phyloP scores from a whole-genome alignment of 768 basidiomycete genomes.

The Agrocybe praecox region DNA sequence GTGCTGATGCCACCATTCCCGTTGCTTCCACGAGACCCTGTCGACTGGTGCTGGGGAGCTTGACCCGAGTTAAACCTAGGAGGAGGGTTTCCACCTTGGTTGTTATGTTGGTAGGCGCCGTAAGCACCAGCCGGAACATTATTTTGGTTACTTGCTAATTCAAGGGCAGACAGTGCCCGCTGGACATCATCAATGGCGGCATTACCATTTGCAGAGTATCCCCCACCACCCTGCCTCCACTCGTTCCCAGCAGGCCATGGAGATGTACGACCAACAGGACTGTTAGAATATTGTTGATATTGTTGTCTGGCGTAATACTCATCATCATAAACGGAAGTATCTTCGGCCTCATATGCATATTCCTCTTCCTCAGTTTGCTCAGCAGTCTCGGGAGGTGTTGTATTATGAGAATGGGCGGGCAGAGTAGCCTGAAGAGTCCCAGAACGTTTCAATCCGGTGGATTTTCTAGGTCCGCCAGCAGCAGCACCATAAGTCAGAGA shows the following conservation, averaged over 20 bases:
- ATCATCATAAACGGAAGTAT: slow-evolving; percentile 57
- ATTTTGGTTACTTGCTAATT: slow-evolving; percentile 47
- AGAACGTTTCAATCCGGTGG: slow-evolving; percentile 65
- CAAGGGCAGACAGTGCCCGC: slow-evolving; percentile 70
- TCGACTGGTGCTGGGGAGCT: slow-evolving; percentile 43
- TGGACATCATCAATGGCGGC: slow-evolving; percentile 73
- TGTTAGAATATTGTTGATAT: slow-evolving; percentile 51
- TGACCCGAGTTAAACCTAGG: slow-evolving; percentile 59
- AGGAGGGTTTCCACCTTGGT: slow-evolving; percentile 66
- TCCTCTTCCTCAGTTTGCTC: slow-evolving; percentile 49
- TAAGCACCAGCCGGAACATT: slow-evolving; percentile 17
- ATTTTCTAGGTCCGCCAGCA: slow-evolving; percentile 52
- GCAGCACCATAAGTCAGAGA: slow-evolving; percentile 75
- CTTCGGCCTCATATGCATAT: slow-evolving; percentile 51
- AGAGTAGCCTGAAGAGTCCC: slow-evolving; percentile 71
- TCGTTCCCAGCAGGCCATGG: slow-evolving; percentile 68
- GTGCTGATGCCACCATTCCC: slow-evolving; percentile 33
- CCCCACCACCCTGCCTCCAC: slow-evolving; percentile 51
- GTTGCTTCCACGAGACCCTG: slow-evolving; percentile 33
- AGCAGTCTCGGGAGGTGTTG: slow-evolving; percentile 40
- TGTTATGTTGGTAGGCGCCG: slow-evolving; percentile 38
- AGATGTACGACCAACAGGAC: slow-evolving; percentile 62
- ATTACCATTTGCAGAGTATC: slow-evolving; percentile 27
- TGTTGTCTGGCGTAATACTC: slow-evolving; percentile 47
- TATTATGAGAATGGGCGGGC: slow-evolving; percentile 37